phyloP scores from a whole-genome alignment of 805 yeast species.

The Yarrowia bubula region DNA sequence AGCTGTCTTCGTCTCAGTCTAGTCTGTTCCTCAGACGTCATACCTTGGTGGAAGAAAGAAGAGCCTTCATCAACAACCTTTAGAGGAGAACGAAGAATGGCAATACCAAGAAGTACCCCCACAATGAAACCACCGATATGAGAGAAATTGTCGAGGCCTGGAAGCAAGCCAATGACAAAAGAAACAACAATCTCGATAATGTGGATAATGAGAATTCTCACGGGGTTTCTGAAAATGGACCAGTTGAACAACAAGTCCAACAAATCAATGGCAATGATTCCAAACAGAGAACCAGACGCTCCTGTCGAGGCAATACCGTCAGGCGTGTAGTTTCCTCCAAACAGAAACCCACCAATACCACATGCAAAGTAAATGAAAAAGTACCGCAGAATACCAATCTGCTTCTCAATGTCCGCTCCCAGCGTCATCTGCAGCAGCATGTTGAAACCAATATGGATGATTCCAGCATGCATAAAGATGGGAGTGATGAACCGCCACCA shows the following conservation, averaged over 20 bases:
- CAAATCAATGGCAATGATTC: conserved; percentile 62
- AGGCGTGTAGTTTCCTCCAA: conserved; percentile 70
- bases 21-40: conserved; percentile 16
- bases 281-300: conserved; percentile 70
- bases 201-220: conserved; percentile 47
- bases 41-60: background rate
- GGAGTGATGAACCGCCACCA: conserved; percentile 72
- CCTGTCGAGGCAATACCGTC: conserved; percentile 66
- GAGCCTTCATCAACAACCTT: conserved; percentile 30
- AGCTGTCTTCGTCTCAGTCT: background rate
- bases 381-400: conserved; percentile 55
- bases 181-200: conserved; percentile 58
- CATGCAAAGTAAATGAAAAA: conserved; percentile 55
- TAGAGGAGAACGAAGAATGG: conserved; percentile 56
- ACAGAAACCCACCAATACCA: conserved; percentile 64
- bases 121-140: conserved; percentile 73
- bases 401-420: conserved; percentile 58
- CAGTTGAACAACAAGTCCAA: conserved; percentile 53
- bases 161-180: conserved; percentile 62
- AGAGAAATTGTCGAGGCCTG: conserved; percentile 72
- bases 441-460: conserved; percentile 65
- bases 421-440: conserved; percentile 57
- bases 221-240: conserved; percentile 49
- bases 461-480: conserved; percentile 71
- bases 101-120: conserved; percentile 53